Conservation (phyloP, 1,284 basidiomycete species). For the Ustilago sp. region DNA sequence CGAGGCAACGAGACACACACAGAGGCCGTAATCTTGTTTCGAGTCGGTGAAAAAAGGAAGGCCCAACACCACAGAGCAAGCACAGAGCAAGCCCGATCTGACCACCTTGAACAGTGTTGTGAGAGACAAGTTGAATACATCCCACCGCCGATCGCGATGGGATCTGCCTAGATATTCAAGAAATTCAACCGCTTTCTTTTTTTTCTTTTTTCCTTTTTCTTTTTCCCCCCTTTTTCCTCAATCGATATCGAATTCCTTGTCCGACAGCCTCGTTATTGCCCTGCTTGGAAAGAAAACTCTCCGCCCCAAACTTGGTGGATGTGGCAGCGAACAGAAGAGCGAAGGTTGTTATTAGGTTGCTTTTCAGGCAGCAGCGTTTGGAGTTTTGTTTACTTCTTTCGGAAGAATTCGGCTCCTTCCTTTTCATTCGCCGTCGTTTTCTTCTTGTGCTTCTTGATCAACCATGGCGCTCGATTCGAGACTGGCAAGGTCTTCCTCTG, state of each 20-base stretch:
- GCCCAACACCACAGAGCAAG: no score
- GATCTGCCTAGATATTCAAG: slow-evolving; percentile 20
- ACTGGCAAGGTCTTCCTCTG: not conserved
- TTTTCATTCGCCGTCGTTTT: not conserved
- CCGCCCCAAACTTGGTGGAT: slow-evolving; percentile 36
- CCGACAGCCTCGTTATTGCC: not conserved
- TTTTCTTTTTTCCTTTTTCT: not conserved
- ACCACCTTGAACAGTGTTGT: not conserved
- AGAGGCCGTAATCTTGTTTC: not conserved
- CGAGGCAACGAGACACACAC: not conserved
- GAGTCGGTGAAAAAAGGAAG: no score
- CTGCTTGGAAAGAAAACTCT: slow-evolving; percentile 12
- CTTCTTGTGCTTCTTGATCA: not conserved
- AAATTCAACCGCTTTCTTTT: not conserved
- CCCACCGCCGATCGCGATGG: not conserved
- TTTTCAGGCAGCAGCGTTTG: not conserved
- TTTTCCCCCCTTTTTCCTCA: not conserved
- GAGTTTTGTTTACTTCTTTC: slow-evolving; percentile 4
- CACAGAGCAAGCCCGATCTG: not conserved
- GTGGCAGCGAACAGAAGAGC: not conserved
- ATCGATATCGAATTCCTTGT: slow-evolving; percentile 47
- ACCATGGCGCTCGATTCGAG: not conserved
- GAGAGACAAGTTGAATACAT: not conserved
- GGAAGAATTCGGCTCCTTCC: slow-evolving; percentile 20
- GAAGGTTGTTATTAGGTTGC: slow-evolving; percentile 2